Evolutionary conservation across 140 eudicot genomes (phyloP), one percentile per base, ranked within the genome.

Genomic region (Cichorium intybus): DNA sequence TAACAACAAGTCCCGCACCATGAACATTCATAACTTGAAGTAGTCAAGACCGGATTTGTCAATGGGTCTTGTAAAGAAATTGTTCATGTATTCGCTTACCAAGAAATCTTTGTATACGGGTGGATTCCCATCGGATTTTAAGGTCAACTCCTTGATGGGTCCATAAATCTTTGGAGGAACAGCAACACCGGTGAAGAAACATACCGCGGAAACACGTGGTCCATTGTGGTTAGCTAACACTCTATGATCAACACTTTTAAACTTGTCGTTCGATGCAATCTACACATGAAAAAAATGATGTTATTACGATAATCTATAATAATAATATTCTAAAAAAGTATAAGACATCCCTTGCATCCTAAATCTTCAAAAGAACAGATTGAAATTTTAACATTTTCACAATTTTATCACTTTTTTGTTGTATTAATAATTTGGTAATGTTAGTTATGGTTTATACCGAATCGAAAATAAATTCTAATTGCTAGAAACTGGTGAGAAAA

Each of bases 151-250:
- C 24, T 70, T 75, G 47, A 78, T 78, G 0, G 92, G 92, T 7
- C 80, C 81, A 54, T 75, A 81, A 10, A 37, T 54, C 57, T 22
- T 71, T 2, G 75, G 67, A n/a, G 39, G 23, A 74, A 56, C 31
- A 17, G 29, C 11, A 27, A 23, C 54, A 10, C 90, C 84, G 1
- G 69, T 66, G 57, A 84, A 77, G 51, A 84, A 84, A 41, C 77
- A 70, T 21, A 80, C 87, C 29, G 75, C 73, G 0, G 91, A 84
- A 47, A 84, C 68, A 52, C 91, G 57, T 7, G 91, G 91, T 50
- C 87, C 91, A 7, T 51, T 70, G 0, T 16, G 22, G 26, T 84
- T 84, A 5, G 84, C 74, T 16, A 77, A 6, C 49, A 80, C 90
- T 68, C 90, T 39, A 35, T 80, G 90, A 29, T 66, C 64, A 3